Evolutionary conservation across 306 rosid species (phyloP), one percentile per base, ranked within the genome.

Genomic region (Glycyrrhiza uralensis): DNA sequence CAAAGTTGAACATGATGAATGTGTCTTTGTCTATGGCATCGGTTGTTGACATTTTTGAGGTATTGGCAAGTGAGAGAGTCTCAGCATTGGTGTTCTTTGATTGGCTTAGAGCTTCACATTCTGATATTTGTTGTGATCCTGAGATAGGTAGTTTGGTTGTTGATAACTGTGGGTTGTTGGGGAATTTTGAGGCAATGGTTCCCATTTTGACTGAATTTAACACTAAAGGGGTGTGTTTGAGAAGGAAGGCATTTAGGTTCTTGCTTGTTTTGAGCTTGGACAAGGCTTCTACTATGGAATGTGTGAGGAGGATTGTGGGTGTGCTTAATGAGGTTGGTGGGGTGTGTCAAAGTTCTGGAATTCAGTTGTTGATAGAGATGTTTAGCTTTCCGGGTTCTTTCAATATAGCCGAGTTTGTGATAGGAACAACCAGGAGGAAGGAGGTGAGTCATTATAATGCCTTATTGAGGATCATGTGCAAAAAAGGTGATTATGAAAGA

Each of bases 321-420:
- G 79, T 84, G 52, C 77, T 93, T 80, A 79, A 85, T 60, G 56
- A 66, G 78, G 96, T 87, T 36, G 91, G 90, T 42, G 96, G 93
- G 32, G 44, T 79, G 11, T 87, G 87, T 71, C 78, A 61, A 57
- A 51, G 57, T 26, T 80, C 89, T 2, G 98, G 98, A 11, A 19
- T 88, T 73, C 74, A 22, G 29, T 62, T 89, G 26, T 78, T 93
- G 85, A 83, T 90, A 65, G 86, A 90, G 74, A 80, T 81, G 81
- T 76, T 90, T 32, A 29, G 81, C 52, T 45, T 17, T 64, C 66
- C 62, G 13, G 89, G 90, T 54, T 81, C 71, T 18, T 81, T 82
- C 51, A 80, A 72, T 59, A 36, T 81, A 70, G 96, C 84, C 0
- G 76, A 83, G 75, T 80, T 77, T 69, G 89, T 88, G 42, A 85